Conservation (phyloP, 345 rosid genomes). For the Excoecaria cochinchinensis region DNA sequence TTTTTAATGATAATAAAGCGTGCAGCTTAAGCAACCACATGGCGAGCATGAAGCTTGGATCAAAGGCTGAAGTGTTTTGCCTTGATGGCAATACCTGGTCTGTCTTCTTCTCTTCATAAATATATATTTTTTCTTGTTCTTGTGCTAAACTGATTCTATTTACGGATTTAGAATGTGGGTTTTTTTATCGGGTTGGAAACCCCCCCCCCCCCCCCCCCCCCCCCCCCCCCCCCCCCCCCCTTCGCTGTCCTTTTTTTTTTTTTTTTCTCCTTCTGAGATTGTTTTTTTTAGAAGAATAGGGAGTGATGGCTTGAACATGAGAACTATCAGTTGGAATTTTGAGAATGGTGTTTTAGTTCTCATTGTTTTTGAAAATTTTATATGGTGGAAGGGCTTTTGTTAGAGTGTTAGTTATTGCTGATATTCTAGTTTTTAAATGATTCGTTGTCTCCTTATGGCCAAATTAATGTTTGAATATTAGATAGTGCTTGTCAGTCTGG, state of each 20-base stretch:
- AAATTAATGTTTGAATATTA: not conserved
- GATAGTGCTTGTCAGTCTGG: not conserved
- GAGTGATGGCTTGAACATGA: too few species aligned
- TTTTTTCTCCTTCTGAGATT: not conserved
- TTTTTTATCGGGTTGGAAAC: slow-evolving; percentile 4
- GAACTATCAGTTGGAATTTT: too few species aligned
- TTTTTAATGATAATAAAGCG: slow-evolving; percentile 15
- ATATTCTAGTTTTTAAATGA: not conserved
- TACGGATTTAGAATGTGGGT: slow-evolving; percentile 22
- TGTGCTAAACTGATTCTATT: not conserved
- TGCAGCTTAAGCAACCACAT: slow-evolving; percentile 30
- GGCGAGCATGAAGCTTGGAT: slow-evolving; percentile 91
- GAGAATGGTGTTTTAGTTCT: not conserved
- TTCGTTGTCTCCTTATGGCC: not conserved
- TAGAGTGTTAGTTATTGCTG: not conserved
- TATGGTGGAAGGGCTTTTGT: not conserved
- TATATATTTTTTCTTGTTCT: not conserved
- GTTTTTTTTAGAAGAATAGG: not conserved
- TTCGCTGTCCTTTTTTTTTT: too few species aligned
- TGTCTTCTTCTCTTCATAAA: slow-evolving; percentile 10
- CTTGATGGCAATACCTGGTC: slow-evolving; percentile 70
- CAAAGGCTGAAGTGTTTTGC: slow-evolving; percentile 78
- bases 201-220: too few species aligned
- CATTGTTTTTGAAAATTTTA: not conserved
- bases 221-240: too few species aligned